Base-by-base conservation (phyloP, 164 flowering plant genomes). In the Magnolia kwangsiensis region DNA sequence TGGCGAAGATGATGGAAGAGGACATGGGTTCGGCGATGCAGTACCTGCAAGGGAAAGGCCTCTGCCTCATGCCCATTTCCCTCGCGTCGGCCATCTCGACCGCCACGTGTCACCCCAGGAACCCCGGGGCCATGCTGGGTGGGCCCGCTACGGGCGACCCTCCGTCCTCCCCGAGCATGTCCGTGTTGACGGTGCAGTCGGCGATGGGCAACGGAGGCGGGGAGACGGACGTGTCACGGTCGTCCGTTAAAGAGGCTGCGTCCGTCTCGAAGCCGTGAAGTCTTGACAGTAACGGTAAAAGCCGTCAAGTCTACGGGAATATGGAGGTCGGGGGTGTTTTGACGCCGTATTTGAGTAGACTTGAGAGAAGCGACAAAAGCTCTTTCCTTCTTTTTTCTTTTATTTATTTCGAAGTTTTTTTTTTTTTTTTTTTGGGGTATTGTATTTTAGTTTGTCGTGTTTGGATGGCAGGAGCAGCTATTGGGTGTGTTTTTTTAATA, bases 11-110 rank as follows among this genome's bases (percentile, higher is more conserved):
- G 58, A 89, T 96, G 97, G 99, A 94, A 72, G 92, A 91, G 67
- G 97, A 94, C 82, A 91, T 96, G 98, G 97, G 95, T 1, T 87
- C 95, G 1, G 99, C 99, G 58, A 96, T 96, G 99, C 99, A 96
- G 78, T 96, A 96, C 65, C 84, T 96, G 0, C 99, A 96, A 81
- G 93, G 97, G 19, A 96, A 96, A 49, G 99, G 99, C 1, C 93
- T 96, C 2, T 96, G 99, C 78, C 90, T 96, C 58, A 96, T 96
- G 99, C 99, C 99, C 65, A 94, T 94, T 16, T 91, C 99, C 8
- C 90, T 96, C 18, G 99, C 99, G 68, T 86, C 92, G 1, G 97
- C 98, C 61, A 96, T 96, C 71, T 94, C 98, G 67, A 81, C 96
- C 21, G 86, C 96, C 81, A 89, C 97, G 0, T 82, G 89, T 78